phyloP scores from a whole-genome alignment of 1,284 basidiomycete genomes.

The Sparassis latifolia region DNA sequence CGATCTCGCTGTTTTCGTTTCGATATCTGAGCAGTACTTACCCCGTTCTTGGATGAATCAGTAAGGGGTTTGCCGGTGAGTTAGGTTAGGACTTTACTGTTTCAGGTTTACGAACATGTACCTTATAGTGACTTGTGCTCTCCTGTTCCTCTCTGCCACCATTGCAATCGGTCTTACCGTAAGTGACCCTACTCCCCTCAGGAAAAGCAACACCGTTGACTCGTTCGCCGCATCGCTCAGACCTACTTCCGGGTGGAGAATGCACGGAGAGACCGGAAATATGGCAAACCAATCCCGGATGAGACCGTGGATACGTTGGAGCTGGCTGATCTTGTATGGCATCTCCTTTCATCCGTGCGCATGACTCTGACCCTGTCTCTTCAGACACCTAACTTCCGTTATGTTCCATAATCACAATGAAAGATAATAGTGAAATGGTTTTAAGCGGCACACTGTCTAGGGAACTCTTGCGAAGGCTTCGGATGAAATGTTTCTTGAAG shows the following conservation, averaged over 20 bases:
- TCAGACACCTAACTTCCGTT: slow-evolving; percentile 20
- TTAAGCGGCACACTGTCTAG: too few species aligned
- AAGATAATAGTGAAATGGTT: too few species aligned
- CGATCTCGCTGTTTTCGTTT: slow-evolving; percentile 3
- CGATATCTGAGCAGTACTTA: background rate
- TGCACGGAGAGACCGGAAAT: slow-evolving; percentile 42
- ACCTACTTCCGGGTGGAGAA: slow-evolving; percentile 61
- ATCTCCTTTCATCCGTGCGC: background rate
- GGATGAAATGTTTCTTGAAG: too few species aligned
- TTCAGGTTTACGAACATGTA: background rate
- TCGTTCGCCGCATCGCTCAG: slow-evolving; percentile 26
- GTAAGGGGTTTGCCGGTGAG: slow-evolving; percentile 58
- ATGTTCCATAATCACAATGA: slow-evolving; percentile 11
- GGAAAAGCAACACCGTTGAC: background rate
- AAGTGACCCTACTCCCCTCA: slow-evolving; percentile 14
- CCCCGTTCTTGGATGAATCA: slow-evolving; percentile 19
- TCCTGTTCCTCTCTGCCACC: slow-evolving; percentile 53
- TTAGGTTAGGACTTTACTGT: background rate
- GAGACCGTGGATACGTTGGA: slow-evolving; percentile 58
- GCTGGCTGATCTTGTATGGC: slow-evolving; percentile 54
- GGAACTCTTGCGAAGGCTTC: too few species aligned
- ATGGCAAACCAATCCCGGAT: slow-evolving; percentile 45
- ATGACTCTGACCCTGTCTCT: background rate
- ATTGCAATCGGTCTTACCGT: slow-evolving; percentile 50
- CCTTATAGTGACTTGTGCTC: slow-evolving; percentile 41